phyloP scores from a whole-genome alignment of 2,329 filamentous ascomycete genomes.

The Calonectria pteridis region DNA sequence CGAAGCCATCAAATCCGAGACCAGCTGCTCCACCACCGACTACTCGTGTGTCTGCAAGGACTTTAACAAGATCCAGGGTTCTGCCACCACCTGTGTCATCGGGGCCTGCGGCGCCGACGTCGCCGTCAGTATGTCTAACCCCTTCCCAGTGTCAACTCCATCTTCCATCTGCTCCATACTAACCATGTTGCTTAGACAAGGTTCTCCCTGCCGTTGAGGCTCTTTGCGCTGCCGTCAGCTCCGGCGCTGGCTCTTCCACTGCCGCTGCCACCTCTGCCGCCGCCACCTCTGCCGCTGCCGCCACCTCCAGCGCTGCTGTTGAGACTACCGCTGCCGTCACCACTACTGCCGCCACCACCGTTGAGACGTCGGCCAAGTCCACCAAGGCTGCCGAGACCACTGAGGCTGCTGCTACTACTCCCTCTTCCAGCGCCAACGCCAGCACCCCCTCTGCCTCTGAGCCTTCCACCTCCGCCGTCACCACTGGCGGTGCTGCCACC shows the following conservation, averaged over 20 bases:
- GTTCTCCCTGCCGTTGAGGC: slow-evolving; percentile 54
- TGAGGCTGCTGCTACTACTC: slow-evolving; percentile 13
- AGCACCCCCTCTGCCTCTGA: slow-evolving; percentile 8
- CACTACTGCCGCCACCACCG: slow-evolving; percentile 23
- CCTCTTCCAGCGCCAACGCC: slow-evolving; percentile 21
- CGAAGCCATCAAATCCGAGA: slow-evolving; percentile 46
- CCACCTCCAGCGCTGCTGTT: slow-evolving; percentile 18
- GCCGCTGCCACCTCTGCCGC: slow-evolving; percentile 20
- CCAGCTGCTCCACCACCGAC: slow-evolving; percentile 50
- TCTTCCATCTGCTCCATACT: background rate
- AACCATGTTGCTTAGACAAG: slow-evolving; percentile 48
- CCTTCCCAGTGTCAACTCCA: background rate
- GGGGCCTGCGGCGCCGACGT: slow-evolving; percentile 51
- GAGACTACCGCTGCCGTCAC: slow-evolving; percentile 28
- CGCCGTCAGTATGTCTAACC: slow-evolving; percentile 54
- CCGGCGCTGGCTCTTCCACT: slow-evolving; percentile 26
- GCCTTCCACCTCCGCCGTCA: slow-evolving; percentile 31
- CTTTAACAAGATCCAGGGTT: slow-evolving; percentile 48
- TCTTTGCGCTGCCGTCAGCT: slow-evolving; percentile 46
- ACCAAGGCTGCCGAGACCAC: slow-evolving; percentile 36
- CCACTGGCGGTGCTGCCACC: slow-evolving; percentile 47
- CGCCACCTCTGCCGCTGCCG: slow-evolving; percentile 18
- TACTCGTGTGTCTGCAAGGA: slow-evolving; percentile 51
- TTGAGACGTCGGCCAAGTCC: slow-evolving; percentile 28
- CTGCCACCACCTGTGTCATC: slow-evolving; percentile 53